Evolutionary conservation across 345 rosid species (phyloP).

Genomic region (Euphorbia tirucalli): DNA sequence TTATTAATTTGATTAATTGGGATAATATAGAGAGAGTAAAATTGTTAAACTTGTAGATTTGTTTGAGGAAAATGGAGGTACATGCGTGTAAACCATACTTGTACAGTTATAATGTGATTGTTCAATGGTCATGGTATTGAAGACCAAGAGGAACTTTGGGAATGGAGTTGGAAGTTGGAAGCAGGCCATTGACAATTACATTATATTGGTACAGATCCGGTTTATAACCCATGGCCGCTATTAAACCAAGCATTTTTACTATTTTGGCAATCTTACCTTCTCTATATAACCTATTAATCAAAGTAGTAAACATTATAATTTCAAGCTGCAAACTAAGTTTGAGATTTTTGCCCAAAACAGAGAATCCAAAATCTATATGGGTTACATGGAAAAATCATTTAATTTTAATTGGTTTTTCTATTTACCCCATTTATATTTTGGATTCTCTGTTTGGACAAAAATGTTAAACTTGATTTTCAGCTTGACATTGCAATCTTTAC

Average conservation of each 20-base stretch:
- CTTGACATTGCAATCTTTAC: not conserved
- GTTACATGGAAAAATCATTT: no score
- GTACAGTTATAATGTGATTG: not conserved
- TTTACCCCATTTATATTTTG: not conserved
- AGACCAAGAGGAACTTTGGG: no score
- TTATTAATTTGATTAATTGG: not conserved
- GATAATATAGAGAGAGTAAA: not conserved
- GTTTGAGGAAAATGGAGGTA: not conserved
- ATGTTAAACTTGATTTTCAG: not conserved
- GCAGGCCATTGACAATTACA: not conserved
- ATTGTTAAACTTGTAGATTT: not conserved
- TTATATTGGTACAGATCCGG: not conserved
- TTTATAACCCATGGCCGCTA: not conserved
- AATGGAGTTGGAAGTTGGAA: not conserved
- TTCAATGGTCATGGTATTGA: not conserved
- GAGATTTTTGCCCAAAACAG: not conserved
- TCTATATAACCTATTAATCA: not conserved
- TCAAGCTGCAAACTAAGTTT: not conserved
- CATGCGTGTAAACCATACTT: not conserved
- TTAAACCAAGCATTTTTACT: not conserved
- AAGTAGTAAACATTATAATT: not conserved
- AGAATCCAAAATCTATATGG: not conserved
- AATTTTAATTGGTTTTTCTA: not conserved
- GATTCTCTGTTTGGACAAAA: not conserved
- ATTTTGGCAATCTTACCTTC: not conserved